These are phyloP conservation scores for Saccharomycopsis amapae DNA, from an alignment of 805 yeast genomes.

Conservation along the genomic window DNA sequence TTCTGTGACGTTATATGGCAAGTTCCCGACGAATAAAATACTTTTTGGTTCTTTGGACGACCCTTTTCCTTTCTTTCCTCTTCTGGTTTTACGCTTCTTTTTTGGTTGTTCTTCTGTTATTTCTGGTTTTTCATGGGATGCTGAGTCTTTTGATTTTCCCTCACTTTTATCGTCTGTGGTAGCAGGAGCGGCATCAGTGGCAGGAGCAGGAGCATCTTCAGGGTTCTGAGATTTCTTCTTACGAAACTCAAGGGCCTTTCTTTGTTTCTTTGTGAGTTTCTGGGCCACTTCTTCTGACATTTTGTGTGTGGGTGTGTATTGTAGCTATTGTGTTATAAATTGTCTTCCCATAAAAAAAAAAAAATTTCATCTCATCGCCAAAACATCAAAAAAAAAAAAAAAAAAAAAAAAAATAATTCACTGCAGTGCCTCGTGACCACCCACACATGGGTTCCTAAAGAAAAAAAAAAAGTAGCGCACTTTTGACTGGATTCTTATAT, in stretches of 20 bases:
- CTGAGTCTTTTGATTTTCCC: neutral
- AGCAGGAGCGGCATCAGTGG: neutral
- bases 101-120: conserved; percentile 35
- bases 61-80: conserved; percentile 69
- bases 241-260: conserved; percentile 54
- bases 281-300: conserved; percentile 18
- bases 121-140: conserved; percentile 22
- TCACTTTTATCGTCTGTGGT: neutral
- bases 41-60: conserved; percentile 51
- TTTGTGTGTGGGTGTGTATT: too few relatives aligned
- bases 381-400: neutral
- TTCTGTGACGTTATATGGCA: conserved; percentile 65
- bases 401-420: too few relatives aligned
- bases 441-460: too few relatives aligned
- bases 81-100: conserved; percentile 68
- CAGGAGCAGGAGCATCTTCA: too few relatives aligned
- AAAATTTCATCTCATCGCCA: neutral
- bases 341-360: too few relatives aligned
- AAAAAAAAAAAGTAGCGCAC: too few relatives aligned
- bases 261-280: conserved; percentile 60
- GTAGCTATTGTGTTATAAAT: too few relatives aligned
- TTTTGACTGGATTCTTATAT: too few relatives aligned
- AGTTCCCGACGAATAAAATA: conserved; percentile 82
- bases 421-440: too few relatives aligned
- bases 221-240: conserved; percentile 26